These are phyloP conservation scores for Naganishia sp. DNA, from an alignment of 1,284 basidiomycete genomes.

Conservation along the genomic window DNA sequence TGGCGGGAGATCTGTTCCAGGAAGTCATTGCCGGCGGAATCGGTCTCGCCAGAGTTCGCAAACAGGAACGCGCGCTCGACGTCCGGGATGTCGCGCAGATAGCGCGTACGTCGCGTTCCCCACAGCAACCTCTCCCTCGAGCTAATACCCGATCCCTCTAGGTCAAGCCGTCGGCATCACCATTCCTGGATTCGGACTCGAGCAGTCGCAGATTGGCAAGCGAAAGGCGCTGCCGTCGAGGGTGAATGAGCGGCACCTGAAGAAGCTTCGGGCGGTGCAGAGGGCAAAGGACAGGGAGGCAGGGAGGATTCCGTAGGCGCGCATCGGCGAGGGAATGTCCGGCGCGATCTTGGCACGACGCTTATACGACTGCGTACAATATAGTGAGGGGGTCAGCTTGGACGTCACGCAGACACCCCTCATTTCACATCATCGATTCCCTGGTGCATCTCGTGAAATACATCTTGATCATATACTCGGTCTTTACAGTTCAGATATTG, in stretches of 20 bases:
- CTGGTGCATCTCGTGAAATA: no score
- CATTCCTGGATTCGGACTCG: slow-evolving; percentile 22
- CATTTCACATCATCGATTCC: no score
- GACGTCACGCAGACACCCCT: no score
- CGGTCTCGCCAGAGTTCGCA: neutral
- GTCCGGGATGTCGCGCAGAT: slow-evolving; percentile 16
- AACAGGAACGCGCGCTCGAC: neutral
- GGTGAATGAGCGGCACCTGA: slow-evolving; percentile 19
- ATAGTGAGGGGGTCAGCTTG: no score
- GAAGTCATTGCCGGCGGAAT: slow-evolving; percentile 4
- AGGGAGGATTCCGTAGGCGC: slow-evolving; percentile 1
- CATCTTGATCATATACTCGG: no score
- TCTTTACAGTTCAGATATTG: no score
- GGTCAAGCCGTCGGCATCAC: slow-evolving; percentile 22
- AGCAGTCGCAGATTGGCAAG: slow-evolving; percentile 25
- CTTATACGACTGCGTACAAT: no score
- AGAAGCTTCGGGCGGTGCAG: slow-evolving; percentile 20
- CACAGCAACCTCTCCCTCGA: neutral
- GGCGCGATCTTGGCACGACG: no score
- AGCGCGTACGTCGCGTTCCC: slow-evolving; percentile 1
- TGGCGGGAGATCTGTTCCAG: slow-evolving; percentile 16
- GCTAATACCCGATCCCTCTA: neutral
- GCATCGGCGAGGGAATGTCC: no score
- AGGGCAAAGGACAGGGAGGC: slow-evolving; percentile 18
- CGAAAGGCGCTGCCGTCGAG: slow-evolving; percentile 17